Conservation (phyloP, 2,329 filamentous ascomycete genomes). For the Aulographum hederae region DNA sequence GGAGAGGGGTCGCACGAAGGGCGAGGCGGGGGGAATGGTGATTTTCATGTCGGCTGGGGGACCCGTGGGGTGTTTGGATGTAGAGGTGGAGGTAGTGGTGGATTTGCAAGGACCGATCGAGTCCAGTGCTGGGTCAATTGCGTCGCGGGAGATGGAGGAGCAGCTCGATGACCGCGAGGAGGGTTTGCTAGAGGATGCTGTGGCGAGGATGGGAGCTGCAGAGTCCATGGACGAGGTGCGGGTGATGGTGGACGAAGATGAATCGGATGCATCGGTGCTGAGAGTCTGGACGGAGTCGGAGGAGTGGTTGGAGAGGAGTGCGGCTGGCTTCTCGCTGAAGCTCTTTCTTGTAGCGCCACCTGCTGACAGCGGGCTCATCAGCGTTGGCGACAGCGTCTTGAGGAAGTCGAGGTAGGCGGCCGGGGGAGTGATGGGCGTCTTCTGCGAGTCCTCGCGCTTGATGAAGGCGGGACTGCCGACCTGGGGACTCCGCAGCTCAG, state of each 20-base stretch:
- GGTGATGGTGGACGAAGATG: conserved; percentile 2
- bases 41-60: conserved; percentile 19
- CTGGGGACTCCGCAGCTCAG: conserved; percentile 44
- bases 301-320: conserved; percentile 12
- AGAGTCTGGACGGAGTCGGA: conserved; percentile 17
- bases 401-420: conserved; percentile 85
- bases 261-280: conserved; percentile 6
- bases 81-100: too few relatives aligned
- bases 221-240: conserved; percentile 4
- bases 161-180: conserved; percentile 20
- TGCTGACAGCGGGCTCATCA: conserved; percentile 45
- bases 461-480: conserved; percentile 42
- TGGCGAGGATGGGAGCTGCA: conserved; percentile 15
- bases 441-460: conserved; percentile 47
- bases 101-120: background rate
- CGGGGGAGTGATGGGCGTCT: conserved; percentile 82
- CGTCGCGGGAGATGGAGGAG: conserved; percentile 8
- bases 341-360: background rate
- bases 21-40: conserved; percentile 40
- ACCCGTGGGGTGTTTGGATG: conserved; percentile 1
- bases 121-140: conserved; percentile 7
- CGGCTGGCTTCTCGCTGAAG: conserved; percentile 22
- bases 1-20: conserved; percentile 42
- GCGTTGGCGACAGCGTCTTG: conserved; percentile 49
- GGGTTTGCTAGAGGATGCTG: conserved; percentile 6